Evolutionary conservation across 768 basidiomycete species (phyloP).

Genomic region (Hortiboletus campestris): DNA sequence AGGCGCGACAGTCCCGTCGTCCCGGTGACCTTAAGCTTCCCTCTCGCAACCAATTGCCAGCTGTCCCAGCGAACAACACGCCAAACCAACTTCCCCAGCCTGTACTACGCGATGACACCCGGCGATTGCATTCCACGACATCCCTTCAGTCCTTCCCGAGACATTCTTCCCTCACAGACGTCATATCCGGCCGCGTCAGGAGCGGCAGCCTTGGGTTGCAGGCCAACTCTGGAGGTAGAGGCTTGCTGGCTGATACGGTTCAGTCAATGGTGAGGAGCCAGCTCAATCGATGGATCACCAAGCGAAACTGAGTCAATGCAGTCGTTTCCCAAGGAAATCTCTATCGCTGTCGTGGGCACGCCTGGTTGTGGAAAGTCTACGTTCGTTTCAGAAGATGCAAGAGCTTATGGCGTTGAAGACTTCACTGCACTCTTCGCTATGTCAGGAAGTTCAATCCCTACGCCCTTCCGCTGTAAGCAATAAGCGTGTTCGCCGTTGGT

Average conservation of each 20-base stretch:
- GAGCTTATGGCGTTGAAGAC: constrained; percentile 53
- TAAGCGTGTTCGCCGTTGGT: not conserved
- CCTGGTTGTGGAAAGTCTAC: constrained; percentile 82
- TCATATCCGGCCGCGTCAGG: constrained; percentile 46
- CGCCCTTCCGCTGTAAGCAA: constrained; percentile 42
- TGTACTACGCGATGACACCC: constrained; percentile 38
- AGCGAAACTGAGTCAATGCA: constrained; percentile 13
- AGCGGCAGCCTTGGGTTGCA: constrained; percentile 62
- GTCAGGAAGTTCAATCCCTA: constrained; percentile 33
- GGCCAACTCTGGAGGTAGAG: constrained; percentile 21
- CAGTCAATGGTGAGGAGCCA: constrained; percentile 24
- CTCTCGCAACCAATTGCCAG: constrained; percentile 46
- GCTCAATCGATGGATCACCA: not conserved
- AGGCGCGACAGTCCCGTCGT: constrained; percentile 41
- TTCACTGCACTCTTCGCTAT: constrained; percentile 33
- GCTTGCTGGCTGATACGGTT: constrained; percentile 16
- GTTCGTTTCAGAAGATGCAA: constrained; percentile 75
- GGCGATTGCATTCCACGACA: constrained; percentile 37
- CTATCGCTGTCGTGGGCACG: constrained; percentile 78
- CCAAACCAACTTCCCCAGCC: constrained; percentile 38
- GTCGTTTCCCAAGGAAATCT: constrained; percentile 39
- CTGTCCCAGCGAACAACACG: constrained; percentile 25
- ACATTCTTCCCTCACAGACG: constrained; percentile 30
- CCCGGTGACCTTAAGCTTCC: constrained; percentile 65
- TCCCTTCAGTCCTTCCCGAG: constrained; percentile 39